Evolutionary conservation across 1,284 basidiomycete genomes (phyloP).

Genomic region (Sanguinoderma infundibulare): DNA sequence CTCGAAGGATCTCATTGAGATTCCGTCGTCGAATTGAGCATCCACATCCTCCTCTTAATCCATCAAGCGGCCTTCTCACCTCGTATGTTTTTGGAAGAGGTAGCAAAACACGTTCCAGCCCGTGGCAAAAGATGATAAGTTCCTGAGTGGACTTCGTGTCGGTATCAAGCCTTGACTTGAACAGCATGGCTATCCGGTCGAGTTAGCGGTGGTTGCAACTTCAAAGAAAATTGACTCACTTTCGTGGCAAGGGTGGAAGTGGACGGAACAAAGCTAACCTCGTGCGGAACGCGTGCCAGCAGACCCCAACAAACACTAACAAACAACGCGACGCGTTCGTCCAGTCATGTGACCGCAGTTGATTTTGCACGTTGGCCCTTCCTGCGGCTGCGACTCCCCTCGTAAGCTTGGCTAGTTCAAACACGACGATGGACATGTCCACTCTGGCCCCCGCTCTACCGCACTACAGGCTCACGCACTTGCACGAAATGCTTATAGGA

Average conservation of each 20-base stretch:
- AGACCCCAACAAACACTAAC: background rate
- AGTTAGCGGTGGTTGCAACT: background rate
- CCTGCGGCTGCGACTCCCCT: no score
- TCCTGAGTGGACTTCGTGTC: slow-evolving; percentile 18
- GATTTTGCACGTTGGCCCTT: no score
- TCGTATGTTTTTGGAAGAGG: slow-evolving; percentile 25
- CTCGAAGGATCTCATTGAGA: no score
- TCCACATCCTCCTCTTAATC: no score
- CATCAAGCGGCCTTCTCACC: slow-evolving; percentile 3
- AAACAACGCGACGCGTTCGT: background rate
- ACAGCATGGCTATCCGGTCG: slow-evolving; percentile 22
- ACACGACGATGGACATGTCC: no score
- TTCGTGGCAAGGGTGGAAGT: background rate
- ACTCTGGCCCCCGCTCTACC: no score
- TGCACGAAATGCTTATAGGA: no score
- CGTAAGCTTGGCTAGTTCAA: no score
- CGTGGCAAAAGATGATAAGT: slow-evolving; percentile 26
- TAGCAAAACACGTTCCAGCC: slow-evolving; percentile 20
- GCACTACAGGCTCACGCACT: no score
- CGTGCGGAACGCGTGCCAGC: background rate
- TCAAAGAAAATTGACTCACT: background rate
- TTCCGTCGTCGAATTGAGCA: no score
- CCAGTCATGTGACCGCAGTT: background rate
- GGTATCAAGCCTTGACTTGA: slow-evolving; percentile 16
- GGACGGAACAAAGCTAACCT: background rate